Percentiles rank a stretch among this genome's conserved stretches.
These are phyloP conservation scores for Penicillium desertorum DNA, from an alignment of 495 filamentous ascomycete species.

Conservation along the genomic window DNA sequence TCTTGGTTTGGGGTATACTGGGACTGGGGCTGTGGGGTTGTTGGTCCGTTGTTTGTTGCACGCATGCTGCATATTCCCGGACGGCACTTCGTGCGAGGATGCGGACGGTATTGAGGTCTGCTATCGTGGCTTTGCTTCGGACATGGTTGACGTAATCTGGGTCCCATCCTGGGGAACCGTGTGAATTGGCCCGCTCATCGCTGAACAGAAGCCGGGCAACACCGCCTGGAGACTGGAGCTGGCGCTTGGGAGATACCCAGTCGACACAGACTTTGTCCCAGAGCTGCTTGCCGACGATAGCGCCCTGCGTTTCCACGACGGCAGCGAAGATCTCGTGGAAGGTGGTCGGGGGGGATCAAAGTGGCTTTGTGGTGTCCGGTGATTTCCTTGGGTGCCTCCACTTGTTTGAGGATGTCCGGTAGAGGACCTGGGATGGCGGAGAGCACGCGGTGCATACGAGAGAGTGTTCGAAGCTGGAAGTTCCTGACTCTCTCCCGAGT, in stretches of 20 bases:
- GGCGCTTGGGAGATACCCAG: conserved; percentile 17
- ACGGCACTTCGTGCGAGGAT: conserved; percentile 41
- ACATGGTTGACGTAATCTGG: conserved; percentile 27
- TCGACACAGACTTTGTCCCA: conserved; percentile 47
- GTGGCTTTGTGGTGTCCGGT: conserved; percentile 20
- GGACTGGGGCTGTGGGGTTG: background rate
- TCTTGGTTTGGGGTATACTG: background rate
- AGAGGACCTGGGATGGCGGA: conserved; percentile 30
- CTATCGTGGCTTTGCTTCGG: conserved; percentile 30
- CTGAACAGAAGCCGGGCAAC: conserved; percentile 27
- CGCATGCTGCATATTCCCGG: conserved; percentile 25
- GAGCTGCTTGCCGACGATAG: conserved; percentile 38
- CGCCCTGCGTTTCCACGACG: conserved; percentile 48
- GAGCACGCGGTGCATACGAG: conserved; percentile 30
- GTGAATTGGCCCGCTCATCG: conserved; percentile 23
- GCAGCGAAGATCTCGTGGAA: conserved; percentile 52
- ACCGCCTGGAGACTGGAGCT: conserved; percentile 34
- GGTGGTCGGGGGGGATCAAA: conserved; percentile 33
- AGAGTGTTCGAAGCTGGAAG: conserved; percentile 35
- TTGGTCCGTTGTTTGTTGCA: conserved; percentile 2
- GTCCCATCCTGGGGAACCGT: conserved; percentile 34
- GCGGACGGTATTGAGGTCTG: conserved; percentile 45
- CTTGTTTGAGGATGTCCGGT: conserved; percentile 19
- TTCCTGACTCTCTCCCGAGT: conserved; percentile 16
- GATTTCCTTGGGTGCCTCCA: conserved; percentile 18